phyloP scores from a whole-genome alignment of 2,329 filamentous ascomycete species.

The Phaeosphaeriaceae sp. region DNA sequence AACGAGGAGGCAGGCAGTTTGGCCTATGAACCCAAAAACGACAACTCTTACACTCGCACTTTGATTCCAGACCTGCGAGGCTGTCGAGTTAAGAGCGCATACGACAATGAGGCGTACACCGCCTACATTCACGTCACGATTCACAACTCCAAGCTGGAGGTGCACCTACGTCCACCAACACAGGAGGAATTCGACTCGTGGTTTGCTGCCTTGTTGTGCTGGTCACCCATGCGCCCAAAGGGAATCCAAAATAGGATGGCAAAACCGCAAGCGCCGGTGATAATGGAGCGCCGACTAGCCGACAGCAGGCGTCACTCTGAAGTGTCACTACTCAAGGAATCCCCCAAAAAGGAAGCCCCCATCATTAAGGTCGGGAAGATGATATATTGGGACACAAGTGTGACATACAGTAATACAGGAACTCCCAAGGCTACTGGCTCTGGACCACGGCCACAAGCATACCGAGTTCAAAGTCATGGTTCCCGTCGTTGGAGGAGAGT shows the following conservation, averaged over 20 bases:
- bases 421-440: conserved; percentile 37
- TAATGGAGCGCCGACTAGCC: conserved; percentile 43
- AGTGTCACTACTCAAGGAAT: conserved; percentile 66
- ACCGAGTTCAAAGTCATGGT: conserved; percentile 62
- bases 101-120: conserved; percentile 55
- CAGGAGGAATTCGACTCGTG: conserved; percentile 75
- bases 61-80: conserved; percentile 77
- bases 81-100: conserved; percentile 67
- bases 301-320: conserved; percentile 57
- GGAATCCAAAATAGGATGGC: conserved; percentile 61
- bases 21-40: conserved; percentile 75
- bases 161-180: conserved; percentile 69
- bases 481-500: conserved; percentile 81
- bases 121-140: conserved; percentile 60
- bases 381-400: conserved; percentile 73
- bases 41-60: conserved; percentile 65
- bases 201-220: conserved; percentile 80
- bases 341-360: conserved; percentile 70
- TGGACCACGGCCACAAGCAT: conserved; percentile 56
- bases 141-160: conserved; percentile 62
- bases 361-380: conserved; percentile 85
- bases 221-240: conserved; percentile 75
- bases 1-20: conserved; percentile 77
- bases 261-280: conserved; percentile 54
- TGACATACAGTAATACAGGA: conserved; percentile 57